These are phyloP conservation scores for Phytopythium boreale DNA, from an alignment of 352 stramenopile species.

Conservation along the genomic window DNA sequence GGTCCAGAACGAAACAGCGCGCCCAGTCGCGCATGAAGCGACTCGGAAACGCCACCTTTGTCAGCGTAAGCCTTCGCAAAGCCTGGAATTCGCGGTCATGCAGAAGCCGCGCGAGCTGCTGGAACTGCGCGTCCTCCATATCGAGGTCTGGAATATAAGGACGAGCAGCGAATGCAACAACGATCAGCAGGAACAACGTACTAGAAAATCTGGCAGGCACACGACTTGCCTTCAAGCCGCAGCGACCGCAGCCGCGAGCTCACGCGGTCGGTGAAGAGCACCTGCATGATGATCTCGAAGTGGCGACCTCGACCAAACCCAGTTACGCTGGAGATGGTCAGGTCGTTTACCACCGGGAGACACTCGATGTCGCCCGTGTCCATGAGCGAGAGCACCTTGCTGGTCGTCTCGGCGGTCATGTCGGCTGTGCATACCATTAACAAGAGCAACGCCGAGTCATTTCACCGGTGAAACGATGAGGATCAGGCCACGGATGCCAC, in stretches of 20 bases:
- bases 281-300: slow-evolving; percentile 53
- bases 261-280: slow-evolving; percentile 49
- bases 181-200: background rate
- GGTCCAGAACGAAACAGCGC: slow-evolving; percentile 42
- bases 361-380: slow-evolving; percentile 29
- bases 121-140: slow-evolving; percentile 43
- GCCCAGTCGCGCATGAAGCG: slow-evolving; percentile 61
- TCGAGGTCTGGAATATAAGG: slow-evolving; percentile 20
- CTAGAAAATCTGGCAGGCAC: background rate
- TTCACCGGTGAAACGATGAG: background rate
- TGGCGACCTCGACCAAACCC: slow-evolving; percentile 20
- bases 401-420: slow-evolving; percentile 15
- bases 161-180: background rate
- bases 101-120: slow-evolving; percentile 39
- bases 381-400: slow-evolving; percentile 33
- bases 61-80: slow-evolving; percentile 29
- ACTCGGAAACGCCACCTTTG: slow-evolving; percentile 47
- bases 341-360: slow-evolving; percentile 30
- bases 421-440: background rate
- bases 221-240: slow-evolving; percentile 24
- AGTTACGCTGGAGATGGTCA: slow-evolving; percentile 25
- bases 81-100: slow-evolving; percentile 42
- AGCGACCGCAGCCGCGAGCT: slow-evolving; percentile 29
- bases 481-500: background rate
- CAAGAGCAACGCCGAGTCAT: background rate